These are phyloP conservation scores for Aspergillus cejpii DNA, from an alignment of 2,329 filamentous ascomycete genomes.

Conservation along the genomic window DNA sequence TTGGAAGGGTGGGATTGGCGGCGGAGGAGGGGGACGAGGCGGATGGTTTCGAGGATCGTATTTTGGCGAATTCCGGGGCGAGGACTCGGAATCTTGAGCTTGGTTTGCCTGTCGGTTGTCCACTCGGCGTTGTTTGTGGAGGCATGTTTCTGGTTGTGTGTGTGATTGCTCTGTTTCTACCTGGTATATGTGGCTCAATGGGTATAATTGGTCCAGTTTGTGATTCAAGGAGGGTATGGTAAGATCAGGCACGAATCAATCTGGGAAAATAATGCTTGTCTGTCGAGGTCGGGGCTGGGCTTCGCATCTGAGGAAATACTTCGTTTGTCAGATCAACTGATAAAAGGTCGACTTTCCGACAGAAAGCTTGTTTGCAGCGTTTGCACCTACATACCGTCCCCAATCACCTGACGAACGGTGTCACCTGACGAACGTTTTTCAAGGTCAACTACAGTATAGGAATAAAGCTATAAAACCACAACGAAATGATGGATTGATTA, in stretches of 20 bases:
- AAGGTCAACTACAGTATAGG: too few relatives aligned
- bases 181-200: neutral
- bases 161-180: constrained; percentile 1
- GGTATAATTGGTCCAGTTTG: constrained; percentile 10
- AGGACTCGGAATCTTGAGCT: constrained; percentile 17
- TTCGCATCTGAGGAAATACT: neutral
- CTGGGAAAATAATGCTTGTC: too few relatives aligned
- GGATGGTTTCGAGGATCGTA: constrained; percentile 3
- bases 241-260: neutral
- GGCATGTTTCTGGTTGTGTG: constrained; percentile 4
- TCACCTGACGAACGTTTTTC: too few relatives aligned
- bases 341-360: constrained; percentile 1
- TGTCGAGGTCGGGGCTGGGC: too few relatives aligned
- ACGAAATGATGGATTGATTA: too few relatives aligned
- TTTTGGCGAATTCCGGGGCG: constrained; percentile 16
- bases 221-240: neutral
- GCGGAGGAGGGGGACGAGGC: constrained; percentile 1
- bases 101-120: constrained; percentile 1
- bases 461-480: too few relatives aligned
- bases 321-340: neutral
- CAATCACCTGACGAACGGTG: too few relatives aligned
- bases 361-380: constrained; percentile 15
- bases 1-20: constrained; percentile 2
- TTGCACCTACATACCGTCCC: constrained; percentile 5
- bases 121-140: constrained; percentile 2